These are phyloP conservation scores for Garcileccinum viscosum DNA, from an alignment of 1,284 basidiomycete species.

Conservation along the genomic window DNA sequence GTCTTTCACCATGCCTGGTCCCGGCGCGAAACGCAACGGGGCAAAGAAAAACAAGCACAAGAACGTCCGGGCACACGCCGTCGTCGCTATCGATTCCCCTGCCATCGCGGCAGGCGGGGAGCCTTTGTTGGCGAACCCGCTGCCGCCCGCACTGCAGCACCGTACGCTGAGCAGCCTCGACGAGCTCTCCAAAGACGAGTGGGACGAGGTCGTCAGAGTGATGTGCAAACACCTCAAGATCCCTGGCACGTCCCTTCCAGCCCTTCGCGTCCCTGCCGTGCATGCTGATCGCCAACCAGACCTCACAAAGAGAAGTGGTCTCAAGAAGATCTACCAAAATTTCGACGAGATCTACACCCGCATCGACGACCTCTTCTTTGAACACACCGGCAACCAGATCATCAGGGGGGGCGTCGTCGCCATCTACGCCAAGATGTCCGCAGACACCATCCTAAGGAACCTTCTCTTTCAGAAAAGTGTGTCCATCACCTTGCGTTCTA, in stretches of 20 bases:
- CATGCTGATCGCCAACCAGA: constrained; percentile 44
- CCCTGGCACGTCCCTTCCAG: constrained; percentile 50
- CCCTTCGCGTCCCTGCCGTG: fast-evolving
- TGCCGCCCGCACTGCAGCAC: constrained; percentile 21
- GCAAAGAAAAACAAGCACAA: constrained; percentile 33
- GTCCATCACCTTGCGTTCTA: constrained; percentile 3
- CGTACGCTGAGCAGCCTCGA: constrained; percentile 23
- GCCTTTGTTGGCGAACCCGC: neutral
- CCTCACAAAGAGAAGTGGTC: constrained; percentile 56
- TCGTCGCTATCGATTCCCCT: neutral
- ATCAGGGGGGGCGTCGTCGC: constrained; percentile 61
- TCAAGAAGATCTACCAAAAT: constrained; percentile 65
- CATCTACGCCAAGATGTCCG: constrained; percentile 68
- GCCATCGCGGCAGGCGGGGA: neutral
- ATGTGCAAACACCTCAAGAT: constrained; percentile 57
- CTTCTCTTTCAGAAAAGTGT: constrained; percentile 61
- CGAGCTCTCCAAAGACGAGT: constrained; percentile 46
- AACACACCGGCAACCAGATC: constrained; percentile 45
- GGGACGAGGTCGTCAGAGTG: constrained; percentile 52
- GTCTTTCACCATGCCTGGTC: constrained; percentile 40
- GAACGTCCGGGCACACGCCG: neutral
- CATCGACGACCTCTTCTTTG: constrained; percentile 52
- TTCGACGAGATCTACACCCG: constrained; percentile 57
- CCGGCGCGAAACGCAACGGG: constrained; percentile 31
- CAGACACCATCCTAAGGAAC: constrained; percentile 62